Evolutionary conservation across 1,139 yeast genomes (phyloP), one percentile per base, ranked within the genome.

Genomic region (Yamadazyma atlantica): DNA sequence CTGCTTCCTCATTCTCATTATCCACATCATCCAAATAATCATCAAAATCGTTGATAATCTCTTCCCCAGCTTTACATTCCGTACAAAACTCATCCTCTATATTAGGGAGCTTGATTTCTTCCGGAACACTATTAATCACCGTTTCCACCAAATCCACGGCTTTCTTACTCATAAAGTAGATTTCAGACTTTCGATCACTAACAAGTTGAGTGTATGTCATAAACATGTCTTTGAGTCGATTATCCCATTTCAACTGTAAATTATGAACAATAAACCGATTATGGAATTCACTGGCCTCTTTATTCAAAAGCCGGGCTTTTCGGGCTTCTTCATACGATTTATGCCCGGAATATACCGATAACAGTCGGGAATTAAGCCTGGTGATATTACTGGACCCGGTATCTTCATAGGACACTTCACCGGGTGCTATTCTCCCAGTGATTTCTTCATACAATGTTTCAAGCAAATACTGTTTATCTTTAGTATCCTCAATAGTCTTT

Each of bases 181-280:
- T 66, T 35, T 75, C 69, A 3, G 83, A 75, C 36, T 71, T 71
- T 27, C 85, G 64, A 31, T 80, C 77, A 16, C 76, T 72, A 8
- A 82, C 69, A 36, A 78, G 69, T 42, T 82, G 84, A 27, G 83
- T 57, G 51, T 86, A 87, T 29, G 78, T 72, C 48, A 75, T 69
- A 38, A 88, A 65, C 25, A 77, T 70, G 47, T 85, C 78, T 37
- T 95, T 69, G 10, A 83, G 69, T 6, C 66, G 57, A 43, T 85
- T 83, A 55, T 85, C 82, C 96, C 97, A 89, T 48, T 80, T 84
- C 53, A 89, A 57, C 50, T 81, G 78, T 57, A 89, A 72, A 48
- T 85, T 82, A 52, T 89, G 95, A 23, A 90, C 69, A 43, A 85
- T 80, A 54, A 85, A 90, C 37, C 94, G 67, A 54, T 92, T 90